A percentile compares a stretch with the other conserved stretches of the same genome.
Evolutionary conservation across 306 rosid species (phyloP).

Genomic region (Macrotyloma uniflorum): DNA sequence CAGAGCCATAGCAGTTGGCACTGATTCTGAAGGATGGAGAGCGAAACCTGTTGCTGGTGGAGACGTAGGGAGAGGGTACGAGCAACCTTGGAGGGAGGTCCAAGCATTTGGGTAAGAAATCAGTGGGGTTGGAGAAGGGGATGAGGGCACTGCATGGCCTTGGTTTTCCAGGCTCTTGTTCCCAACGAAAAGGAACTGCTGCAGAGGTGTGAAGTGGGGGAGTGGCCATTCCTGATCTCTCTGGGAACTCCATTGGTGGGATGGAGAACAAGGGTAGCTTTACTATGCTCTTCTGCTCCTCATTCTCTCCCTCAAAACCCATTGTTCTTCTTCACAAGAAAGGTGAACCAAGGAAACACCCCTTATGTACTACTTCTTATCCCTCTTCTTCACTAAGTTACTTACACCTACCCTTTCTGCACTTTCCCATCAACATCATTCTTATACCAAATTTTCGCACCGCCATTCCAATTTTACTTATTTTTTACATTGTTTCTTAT

Average conservation of each 20-base stretch:
- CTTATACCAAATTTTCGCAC: too few species aligned
- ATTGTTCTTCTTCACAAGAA: not conserved
- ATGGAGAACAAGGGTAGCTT: not conserved
- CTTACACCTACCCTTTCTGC: too few species aligned
- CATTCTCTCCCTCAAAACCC: not conserved
- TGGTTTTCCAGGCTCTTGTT: conserved; percentile 86
- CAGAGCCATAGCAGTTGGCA: conserved; percentile 50
- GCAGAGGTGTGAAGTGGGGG: conserved; percentile 66
- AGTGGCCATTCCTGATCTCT: conserved; percentile 62
- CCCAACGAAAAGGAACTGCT: conserved; percentile 87
- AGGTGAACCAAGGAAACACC: too few species aligned
- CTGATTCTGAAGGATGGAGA: conserved; percentile 59
- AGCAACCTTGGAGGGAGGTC: conserved; percentile 89
- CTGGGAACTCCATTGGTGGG: not conserved
- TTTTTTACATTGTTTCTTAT: too few species aligned
- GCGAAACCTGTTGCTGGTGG: not conserved
- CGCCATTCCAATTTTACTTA: too few species aligned
- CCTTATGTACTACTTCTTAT: too few species aligned
- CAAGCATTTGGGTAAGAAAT: conserved; percentile 42
- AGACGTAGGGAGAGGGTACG: conserved; percentile 44
- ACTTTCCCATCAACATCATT: too few species aligned
- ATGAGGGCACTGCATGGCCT: conserved; percentile 50
- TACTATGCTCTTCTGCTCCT: not conserved
- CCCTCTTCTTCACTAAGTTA: too few species aligned
- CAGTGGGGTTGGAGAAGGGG: conserved; percentile 5